Conservation (phyloP, 2,329 filamentous ascomycete genomes). For the Penicillium sp. region DNA sequence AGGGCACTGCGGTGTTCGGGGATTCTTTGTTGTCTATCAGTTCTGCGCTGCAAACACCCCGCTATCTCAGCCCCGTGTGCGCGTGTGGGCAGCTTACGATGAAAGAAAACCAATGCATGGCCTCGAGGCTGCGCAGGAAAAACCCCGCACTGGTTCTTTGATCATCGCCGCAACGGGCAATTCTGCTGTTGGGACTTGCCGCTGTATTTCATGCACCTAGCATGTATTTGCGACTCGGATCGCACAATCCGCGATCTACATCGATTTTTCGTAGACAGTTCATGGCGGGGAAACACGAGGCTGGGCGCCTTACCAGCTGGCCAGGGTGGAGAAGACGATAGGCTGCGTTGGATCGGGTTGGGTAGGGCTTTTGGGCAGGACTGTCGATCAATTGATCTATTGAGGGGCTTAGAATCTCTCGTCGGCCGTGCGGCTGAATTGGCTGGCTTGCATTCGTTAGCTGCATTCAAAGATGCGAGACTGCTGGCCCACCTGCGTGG, state of each 20-base stretch:
- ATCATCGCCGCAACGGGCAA: background rate
- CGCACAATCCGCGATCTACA: background rate
- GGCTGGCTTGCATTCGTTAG: background rate
- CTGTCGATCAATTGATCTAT: slow-evolving; percentile 6
- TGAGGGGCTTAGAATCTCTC: background rate
- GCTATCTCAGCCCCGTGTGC: slow-evolving; percentile 1
- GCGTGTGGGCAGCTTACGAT: background rate
- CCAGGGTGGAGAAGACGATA: background rate
- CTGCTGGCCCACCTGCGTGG: background rate
- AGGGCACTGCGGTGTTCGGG: background rate
- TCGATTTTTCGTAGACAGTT: background rate
- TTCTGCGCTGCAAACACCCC: slow-evolving; percentile 8
- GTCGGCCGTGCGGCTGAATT: slow-evolving; percentile 10
- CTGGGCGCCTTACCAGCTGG: background rate
- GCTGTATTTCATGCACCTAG: background rate
- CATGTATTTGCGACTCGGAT: background rate
- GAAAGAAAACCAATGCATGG: background rate
- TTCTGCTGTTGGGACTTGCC: background rate
- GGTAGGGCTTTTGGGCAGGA: background rate
- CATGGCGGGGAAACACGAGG: background rate
- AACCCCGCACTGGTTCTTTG: background rate
- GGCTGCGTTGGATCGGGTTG: background rate
- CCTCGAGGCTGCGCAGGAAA: background rate
- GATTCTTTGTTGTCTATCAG: slow-evolving; percentile 10
- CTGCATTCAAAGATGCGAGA: background rate